phyloP scores from a whole-genome alignment of 2,329 filamentous ascomycete species.

The Alternaria triticimaculans region DNA sequence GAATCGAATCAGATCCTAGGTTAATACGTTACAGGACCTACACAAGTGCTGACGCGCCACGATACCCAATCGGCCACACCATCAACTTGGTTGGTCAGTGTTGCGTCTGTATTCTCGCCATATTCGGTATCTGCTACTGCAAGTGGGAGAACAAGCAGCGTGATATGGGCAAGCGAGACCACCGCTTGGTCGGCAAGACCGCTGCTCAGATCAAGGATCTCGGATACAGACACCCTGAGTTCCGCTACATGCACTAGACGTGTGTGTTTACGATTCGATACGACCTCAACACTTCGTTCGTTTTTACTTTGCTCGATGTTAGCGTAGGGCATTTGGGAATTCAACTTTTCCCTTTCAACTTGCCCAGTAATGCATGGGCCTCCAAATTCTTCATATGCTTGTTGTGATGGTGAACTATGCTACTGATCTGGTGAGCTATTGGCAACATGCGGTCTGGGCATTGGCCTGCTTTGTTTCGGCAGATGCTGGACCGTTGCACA shows the following conservation, averaged over 20 bases:
- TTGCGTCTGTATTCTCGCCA: slow-evolving; percentile 53
- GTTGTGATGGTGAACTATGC: neutral
- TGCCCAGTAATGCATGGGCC: neutral
- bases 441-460: neutral
- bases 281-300: slow-evolving; percentile 14
- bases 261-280: neutral
- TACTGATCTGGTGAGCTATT: neutral
- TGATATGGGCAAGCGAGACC: slow-evolving; percentile 56
- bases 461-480: neutral
- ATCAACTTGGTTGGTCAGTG: slow-evolving; percentile 64
- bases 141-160: slow-evolving; percentile 61
- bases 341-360: slow-evolving; percentile 2
- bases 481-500: neutral
- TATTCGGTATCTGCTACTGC: slow-evolving; percentile 61
- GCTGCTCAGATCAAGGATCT: slow-evolving; percentile 57
- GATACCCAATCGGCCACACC: slow-evolving; percentile 75
- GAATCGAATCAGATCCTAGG: slow-evolving; percentile 24
- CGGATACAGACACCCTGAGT: slow-evolving; percentile 63
- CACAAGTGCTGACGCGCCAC: slow-evolving; percentile 62
- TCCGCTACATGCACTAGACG: slow-evolving; percentile 60
- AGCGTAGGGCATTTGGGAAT: slow-evolving; percentile 2
- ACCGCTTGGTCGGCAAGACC: slow-evolving; percentile 58
- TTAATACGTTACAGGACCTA: slow-evolving; percentile 67
- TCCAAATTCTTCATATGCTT: neutral
- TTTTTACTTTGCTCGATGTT: slow-evolving; percentile 5